Conservation (phyloP, 768 basidiomycete genomes). For the Pholiota molesta region DNA sequence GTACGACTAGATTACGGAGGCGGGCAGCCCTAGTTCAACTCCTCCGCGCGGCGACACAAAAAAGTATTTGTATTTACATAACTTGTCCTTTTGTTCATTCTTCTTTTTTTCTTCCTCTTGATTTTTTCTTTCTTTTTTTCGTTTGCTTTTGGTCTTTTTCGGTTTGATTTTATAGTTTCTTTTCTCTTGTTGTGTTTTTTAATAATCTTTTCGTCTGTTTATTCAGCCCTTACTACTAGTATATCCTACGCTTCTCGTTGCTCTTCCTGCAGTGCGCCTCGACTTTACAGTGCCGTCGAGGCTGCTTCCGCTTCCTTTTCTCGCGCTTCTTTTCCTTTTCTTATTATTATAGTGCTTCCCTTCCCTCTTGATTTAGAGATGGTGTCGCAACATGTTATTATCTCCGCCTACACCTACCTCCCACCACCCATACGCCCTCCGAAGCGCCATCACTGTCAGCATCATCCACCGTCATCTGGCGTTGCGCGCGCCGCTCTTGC, state of each 20-base stretch:
- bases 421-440: neutral
- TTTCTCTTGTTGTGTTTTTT: neutral
- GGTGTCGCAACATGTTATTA: no score
- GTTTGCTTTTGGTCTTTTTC: neutral
- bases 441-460: no score
- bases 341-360: neutral
- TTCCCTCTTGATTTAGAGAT: neutral
- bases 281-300: constrained; percentile 8
- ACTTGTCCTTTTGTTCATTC: neutral
- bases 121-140: neutral
- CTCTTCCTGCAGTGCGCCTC: neutral
- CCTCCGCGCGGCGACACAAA: neutral
- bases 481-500: no score
- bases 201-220: neutral
- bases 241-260: neutral
- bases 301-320: neutral
- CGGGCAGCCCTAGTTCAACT: no score
- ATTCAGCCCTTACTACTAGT: neutral
- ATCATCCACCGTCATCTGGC: no score
- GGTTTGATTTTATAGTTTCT: no score
- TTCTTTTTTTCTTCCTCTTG: neutral
- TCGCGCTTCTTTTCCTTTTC: neutral
- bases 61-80: constrained; percentile 5
- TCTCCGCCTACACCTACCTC: neutral
- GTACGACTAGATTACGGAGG: no score